Conservation (phyloP, 805 yeast species). For the Blastobotrys terrestris region DNA sequence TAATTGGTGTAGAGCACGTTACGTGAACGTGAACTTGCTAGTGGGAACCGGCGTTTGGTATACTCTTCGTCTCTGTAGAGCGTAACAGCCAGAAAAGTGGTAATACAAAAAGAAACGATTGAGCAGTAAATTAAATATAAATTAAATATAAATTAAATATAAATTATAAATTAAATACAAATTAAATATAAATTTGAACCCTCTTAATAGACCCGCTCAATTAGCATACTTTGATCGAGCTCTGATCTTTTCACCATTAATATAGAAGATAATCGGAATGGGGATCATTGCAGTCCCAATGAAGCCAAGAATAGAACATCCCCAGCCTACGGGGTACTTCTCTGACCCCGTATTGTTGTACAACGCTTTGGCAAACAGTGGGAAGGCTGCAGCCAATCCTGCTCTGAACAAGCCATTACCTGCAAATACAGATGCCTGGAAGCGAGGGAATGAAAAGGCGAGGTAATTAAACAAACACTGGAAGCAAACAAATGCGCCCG, state of each 20-base stretch:
- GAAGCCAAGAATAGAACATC: conserved; percentile 40
- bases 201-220: too few relatives aligned
- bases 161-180: too few relatives aligned
- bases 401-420: conserved; percentile 46
- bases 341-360: conserved; percentile 35
- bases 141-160: too few relatives aligned
- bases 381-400: conserved; percentile 47
- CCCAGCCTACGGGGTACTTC: conserved; percentile 52
- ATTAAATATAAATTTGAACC: too few relatives aligned
- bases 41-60: too few relatives aligned
- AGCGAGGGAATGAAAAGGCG: conserved; percentile 42
- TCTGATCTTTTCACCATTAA: conserved; percentile 39
- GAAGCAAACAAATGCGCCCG: conserved; percentile 41
- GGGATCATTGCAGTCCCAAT: conserved; percentile 41
- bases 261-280: conserved; percentile 47
- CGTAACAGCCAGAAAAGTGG: too few relatives aligned
- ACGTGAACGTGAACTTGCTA: too few relatives aligned
- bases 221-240: conserved; percentile 29
- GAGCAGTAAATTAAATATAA: too few relatives aligned
- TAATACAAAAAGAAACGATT: too few relatives aligned
- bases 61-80: too few relatives aligned
- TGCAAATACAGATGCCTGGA: conserved; percentile 50
- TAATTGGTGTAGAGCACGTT: too few relatives aligned
- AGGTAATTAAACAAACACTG: conserved; percentile 48
- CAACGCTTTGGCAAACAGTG: conserved; percentile 53